A percentile compares a stretch with the other conserved stretches of the same genome.
Conservation (phyloP, 441 rosid genomes). For the Arabidopsis hybrid region DNA sequence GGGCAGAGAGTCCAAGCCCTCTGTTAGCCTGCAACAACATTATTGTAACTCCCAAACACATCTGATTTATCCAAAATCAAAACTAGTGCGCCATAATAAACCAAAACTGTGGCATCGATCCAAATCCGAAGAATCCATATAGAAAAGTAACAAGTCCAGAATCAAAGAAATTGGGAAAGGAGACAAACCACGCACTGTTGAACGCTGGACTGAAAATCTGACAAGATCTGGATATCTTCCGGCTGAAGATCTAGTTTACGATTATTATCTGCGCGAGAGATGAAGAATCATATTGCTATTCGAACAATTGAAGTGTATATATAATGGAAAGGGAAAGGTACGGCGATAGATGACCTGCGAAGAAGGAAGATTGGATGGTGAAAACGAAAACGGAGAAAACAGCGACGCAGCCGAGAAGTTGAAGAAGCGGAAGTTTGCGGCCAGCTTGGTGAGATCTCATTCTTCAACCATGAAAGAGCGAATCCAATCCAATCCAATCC, state of each 20-base stretch:
- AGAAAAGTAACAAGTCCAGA: neutral
- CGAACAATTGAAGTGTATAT: neutral
- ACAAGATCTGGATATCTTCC: conserved; percentile 45
- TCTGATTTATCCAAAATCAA: neutral
- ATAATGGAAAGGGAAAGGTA: conserved; percentile 2
- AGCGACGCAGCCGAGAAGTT: conserved; percentile 60
- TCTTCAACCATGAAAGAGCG: conserved; percentile 38
- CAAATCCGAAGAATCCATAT: neutral
- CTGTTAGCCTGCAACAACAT: conserved; percentile 65
- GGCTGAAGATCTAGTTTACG: conserved; percentile 10
- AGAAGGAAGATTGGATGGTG: conserved; percentile 72
- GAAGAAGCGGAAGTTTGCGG: conserved; percentile 60
- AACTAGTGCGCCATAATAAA: neutral
- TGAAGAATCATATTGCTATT: conserved; percentile 7
- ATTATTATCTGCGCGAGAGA: conserved; percentile 29
- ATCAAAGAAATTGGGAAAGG: conserved; percentile 5
- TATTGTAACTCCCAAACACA: conserved; percentile 1
- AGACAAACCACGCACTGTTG: conserved; percentile 53
- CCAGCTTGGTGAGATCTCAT: conserved; percentile 55
- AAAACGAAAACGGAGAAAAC: conserved; percentile 67
- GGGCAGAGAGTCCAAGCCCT: conserved; percentile 90
- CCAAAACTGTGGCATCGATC: neutral
- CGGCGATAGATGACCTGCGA: conserved; percentile 55
- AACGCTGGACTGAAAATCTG: conserved; percentile 45
- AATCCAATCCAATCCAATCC: neutral